phyloP scores from a whole-genome alignment of 306 rosid genomes.

The Vigna mungo region DNA sequence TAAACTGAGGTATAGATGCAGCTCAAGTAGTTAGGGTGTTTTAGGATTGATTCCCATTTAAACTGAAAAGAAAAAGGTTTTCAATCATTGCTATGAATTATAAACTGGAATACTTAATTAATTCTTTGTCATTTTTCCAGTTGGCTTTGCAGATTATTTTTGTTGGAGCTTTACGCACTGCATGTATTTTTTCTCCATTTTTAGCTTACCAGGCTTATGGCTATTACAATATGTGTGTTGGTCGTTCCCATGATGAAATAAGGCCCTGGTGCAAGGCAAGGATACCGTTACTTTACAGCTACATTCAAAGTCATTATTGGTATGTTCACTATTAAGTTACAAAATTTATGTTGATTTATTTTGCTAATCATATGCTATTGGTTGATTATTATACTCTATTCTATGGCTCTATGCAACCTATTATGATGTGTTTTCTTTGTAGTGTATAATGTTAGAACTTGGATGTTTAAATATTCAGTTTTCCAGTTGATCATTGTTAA shows the following conservation, averaged over 20 bases:
- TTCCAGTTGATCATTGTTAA: slow-evolving; percentile 34
- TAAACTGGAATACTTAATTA: slow-evolving; percentile 28
- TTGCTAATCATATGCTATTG: slow-evolving; percentile 22
- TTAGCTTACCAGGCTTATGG: slow-evolving; percentile 88
- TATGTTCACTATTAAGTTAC: slow-evolving; percentile 50
- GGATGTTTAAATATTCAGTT: slow-evolving; percentile 28
- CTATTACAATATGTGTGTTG: slow-evolving; percentile 74
- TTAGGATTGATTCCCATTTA: slow-evolving; percentile 25
- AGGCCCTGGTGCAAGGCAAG: slow-evolving; percentile 97
- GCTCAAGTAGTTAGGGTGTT: slow-evolving; percentile 30
- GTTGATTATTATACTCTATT: slow-evolving; percentile 25
- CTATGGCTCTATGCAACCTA: slow-evolving; percentile 6
- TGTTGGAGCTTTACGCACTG: slow-evolving; percentile 68
- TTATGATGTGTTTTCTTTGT: slow-evolving; percentile 11
- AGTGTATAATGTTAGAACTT: slow-evolving; percentile 21
- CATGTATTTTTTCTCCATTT: slow-evolving; percentile 76
- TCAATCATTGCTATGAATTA: slow-evolving; percentile 17
- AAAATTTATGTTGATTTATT: slow-evolving; percentile 25
- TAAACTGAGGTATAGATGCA: background rate
- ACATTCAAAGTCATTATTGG: slow-evolving; percentile 93
- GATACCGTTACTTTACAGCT: slow-evolving; percentile 80
- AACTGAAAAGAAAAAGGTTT: slow-evolving; percentile 8
- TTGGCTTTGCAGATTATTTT: slow-evolving; percentile 66
- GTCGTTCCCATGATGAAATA: slow-evolving; percentile 58
- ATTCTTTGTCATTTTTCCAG: slow-evolving; percentile 52